A percentile compares a stretch with the other conserved stretches of the same genome.
Evolutionary conservation across 2,329 filamentous ascomycete species (phyloP).

Genomic region (Plectosphaerella plurivora): DNA sequence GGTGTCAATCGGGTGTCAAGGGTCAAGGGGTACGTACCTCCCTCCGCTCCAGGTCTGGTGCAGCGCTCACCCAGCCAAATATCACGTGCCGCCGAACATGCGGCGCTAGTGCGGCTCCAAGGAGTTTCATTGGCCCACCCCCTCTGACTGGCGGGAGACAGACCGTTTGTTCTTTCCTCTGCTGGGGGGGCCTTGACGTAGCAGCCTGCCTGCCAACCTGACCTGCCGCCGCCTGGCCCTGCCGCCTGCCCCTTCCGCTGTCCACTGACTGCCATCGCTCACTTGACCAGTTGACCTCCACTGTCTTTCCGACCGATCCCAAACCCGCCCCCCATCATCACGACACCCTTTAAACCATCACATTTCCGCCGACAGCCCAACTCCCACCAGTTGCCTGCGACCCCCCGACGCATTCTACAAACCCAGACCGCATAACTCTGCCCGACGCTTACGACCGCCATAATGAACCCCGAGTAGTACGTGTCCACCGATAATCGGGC

Average conservation of each 20-base stretch:
- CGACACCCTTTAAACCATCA: constrained; percentile 9
- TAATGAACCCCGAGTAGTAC: constrained; percentile 92
- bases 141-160: background rate
- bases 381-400: background rate
- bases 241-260: background rate
- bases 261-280: background rate
- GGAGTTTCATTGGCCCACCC: constrained; percentile 1
- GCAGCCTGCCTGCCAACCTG: constrained; percentile 9
- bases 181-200: constrained; percentile 5
- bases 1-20: background rate
- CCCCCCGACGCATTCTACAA: background rate
- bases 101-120: background rate
- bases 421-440: background rate
- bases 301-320: background rate
- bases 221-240: background rate
- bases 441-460: constrained; percentile 34
- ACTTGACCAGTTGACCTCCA: constrained; percentile 6
- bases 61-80: background rate
- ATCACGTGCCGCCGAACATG: background rate
- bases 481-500: constrained; percentile 29
- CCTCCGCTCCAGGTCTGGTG: too few species aligned
- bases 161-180: constrained; percentile 1
- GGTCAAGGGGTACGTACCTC: background rate
- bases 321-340: constrained; percentile 1
- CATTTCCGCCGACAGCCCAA: constrained; percentile 3